These are phyloP conservation scores for Sarcomyxa edulis DNA, from an alignment of 768 basidiomycete species.

Conservation along the genomic window DNA sequence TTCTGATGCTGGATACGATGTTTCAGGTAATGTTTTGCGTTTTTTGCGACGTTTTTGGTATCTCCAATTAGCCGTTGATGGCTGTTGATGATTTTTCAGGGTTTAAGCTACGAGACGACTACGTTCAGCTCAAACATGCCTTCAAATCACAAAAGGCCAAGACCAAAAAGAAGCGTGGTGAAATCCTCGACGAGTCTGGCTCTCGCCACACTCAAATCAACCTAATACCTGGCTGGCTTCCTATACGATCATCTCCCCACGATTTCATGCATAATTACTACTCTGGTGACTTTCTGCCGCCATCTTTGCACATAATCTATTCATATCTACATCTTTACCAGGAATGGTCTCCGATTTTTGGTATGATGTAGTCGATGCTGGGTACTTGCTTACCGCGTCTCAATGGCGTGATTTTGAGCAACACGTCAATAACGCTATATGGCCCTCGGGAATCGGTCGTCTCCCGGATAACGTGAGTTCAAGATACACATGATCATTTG, in stretches of 20 bases:
- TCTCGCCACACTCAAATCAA: conserved; percentile 18
- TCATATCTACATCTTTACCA: conserved; percentile 2
- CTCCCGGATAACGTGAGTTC: conserved; percentile 26
- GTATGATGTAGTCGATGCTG: conserved; percentile 14
- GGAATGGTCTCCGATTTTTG: conserved; percentile 17
- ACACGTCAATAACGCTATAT: too few species aligned
- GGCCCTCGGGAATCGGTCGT: conserved; percentile 24
- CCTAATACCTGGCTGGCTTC: conserved; percentile 20
- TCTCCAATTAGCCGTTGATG: too few species aligned
- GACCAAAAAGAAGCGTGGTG: conserved; percentile 8
- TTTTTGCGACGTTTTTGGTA: too few species aligned
- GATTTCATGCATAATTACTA: conserved; percentile 28
- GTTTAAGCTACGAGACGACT: conserved; percentile 12
- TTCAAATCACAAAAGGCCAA: conserved; percentile 10
- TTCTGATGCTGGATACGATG: conserved; percentile 9
- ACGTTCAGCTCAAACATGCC: conserved; percentile 9
- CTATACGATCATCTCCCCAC: conserved; percentile 14
- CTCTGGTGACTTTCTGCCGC: conserved; percentile 11
- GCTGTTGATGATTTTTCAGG: not conserved
- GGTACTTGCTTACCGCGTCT: conserved; percentile 18
- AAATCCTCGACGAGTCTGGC: conserved; percentile 17
- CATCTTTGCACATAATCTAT: not conserved
- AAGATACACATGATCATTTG: conserved; percentile 2
- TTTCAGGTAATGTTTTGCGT: not conserved
- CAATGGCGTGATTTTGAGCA: conserved; percentile 23